Evolutionary conservation across 139 green algal species (phyloP).

Genomic region (Ettlia oleoabundans): DNA sequence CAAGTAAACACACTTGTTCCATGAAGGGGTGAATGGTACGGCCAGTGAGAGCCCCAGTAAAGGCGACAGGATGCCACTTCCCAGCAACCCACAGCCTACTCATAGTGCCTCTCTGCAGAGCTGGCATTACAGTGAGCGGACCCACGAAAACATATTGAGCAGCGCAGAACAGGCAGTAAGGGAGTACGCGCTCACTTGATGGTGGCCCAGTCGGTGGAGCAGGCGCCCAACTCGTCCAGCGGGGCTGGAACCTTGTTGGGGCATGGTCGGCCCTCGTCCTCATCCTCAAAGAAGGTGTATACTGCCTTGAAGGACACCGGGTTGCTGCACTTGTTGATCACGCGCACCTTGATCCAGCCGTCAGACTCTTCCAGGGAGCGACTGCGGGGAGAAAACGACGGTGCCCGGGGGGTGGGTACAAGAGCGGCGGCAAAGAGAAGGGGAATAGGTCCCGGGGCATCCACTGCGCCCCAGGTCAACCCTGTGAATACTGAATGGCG

Average conservation of each 20-base stretch:
- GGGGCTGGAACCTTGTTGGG: neutral
- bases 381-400: neutral
- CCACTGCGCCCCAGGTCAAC: too few relatives aligned
- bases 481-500: too few relatives aligned
- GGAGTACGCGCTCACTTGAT: neutral
- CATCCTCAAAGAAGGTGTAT: neutral
- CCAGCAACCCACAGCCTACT: too few relatives aligned
- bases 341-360: neutral
- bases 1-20: neutral
- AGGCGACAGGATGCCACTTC: neutral
- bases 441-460: too few relatives aligned
- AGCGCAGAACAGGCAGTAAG: neutral
- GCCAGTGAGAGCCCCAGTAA: neutral
- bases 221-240: neutral
- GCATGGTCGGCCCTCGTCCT: conserved; percentile 14
- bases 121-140: neutral
- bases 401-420: too few relatives aligned
- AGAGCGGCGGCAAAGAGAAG: neutral
- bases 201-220: conserved; percentile 2
- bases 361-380: neutral
- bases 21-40: neutral
- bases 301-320: conserved; percentile 1
- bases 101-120: too few relatives aligned
- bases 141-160: neutral
- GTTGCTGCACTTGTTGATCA: conserved; percentile 6